Evolutionary conservation across 371 early-diverging fungal species (phyloP).

Genomic region (Mortierella sp.): DNA sequence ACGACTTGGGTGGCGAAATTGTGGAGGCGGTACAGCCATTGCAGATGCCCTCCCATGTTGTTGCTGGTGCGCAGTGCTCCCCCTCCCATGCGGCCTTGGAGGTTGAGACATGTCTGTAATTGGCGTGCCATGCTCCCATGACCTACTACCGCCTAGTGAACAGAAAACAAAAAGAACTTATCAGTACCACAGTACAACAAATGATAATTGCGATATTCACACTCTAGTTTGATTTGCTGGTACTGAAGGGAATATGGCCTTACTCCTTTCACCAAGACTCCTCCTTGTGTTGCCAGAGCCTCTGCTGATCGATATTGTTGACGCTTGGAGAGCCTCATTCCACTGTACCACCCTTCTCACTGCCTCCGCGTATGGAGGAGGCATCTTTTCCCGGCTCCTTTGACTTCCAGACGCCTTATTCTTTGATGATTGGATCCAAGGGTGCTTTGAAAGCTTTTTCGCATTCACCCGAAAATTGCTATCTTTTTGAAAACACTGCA

Average conservation of each 20-base stretch:
- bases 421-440: conserved; percentile 73
- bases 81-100: conserved; percentile 19
- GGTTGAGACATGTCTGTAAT: conserved; percentile 26
- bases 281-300: conserved; percentile 31
- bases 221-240: not conserved
- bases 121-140: conserved; percentile 21
- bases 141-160: conserved; percentile 5
- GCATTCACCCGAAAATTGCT: conserved; percentile 80
- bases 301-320: conserved; percentile 19
- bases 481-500: conserved; percentile 88
- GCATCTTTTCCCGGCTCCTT: conserved; percentile 44
- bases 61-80: conserved; percentile 1
- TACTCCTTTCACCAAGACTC: conserved; percentile 15
- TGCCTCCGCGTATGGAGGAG: conserved; percentile 56
- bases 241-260: not conserved
- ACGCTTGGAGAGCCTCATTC: conserved; percentile 56
- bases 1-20: conserved; percentile 1
- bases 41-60: conserved; percentile 18
- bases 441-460: conserved; percentile 74
- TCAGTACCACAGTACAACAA: not conserved
- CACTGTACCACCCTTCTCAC: conserved; percentile 58
- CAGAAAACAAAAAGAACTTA: not conserved
- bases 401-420: conserved; percentile 52
- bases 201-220: not conserved
- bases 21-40: conserved; percentile 18